Conservation (phyloP, 169 alveolate species). For the Plasmodium inui region DNA sequence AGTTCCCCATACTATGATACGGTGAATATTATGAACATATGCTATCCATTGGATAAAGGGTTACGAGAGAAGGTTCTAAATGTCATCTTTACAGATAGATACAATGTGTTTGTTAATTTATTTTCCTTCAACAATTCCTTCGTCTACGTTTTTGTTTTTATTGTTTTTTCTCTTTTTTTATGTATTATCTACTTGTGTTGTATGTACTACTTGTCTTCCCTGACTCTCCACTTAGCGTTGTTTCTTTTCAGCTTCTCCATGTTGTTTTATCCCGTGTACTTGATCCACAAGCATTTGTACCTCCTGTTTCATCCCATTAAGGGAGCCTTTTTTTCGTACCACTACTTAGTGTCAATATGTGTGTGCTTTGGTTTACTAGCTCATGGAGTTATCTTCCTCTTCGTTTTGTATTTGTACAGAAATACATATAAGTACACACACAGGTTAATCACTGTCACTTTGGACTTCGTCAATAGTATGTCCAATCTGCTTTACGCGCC, state of each 20-base stretch:
- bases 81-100: constrained; percentile 45
- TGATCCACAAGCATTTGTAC: constrained; percentile 63
- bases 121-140: constrained; percentile 46
- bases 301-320: constrained; percentile 48
- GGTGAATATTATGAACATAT: constrained; percentile 49
- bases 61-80: constrained; percentile 49
- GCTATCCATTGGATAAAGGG: constrained; percentile 49
- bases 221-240: constrained; percentile 22
- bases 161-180: neutral
- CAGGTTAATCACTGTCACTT: constrained; percentile 15
- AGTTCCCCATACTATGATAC: constrained; percentile 62
- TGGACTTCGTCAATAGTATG: constrained; percentile 16
- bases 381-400: constrained; percentile 30
- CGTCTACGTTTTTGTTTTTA: constrained; percentile 16
- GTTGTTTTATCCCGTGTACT: constrained; percentile 34
- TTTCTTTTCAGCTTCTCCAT: neutral
- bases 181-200: constrained; percentile 19
- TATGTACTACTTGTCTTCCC: constrained; percentile 14
- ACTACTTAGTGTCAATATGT: constrained; percentile 28
- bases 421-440: constrained; percentile 57
- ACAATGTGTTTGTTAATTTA: constrained; percentile 56
- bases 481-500: constrained; percentile 42
- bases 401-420: constrained; percentile 30
- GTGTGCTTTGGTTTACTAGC: constrained; percentile 10
- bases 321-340: constrained; percentile 68